Percentiles rank a stretch among this genome's conserved stretches.
Evolutionary conservation across 257 asterid genomes (phyloP).

Genomic region (Linaria vulgaris): DNA sequence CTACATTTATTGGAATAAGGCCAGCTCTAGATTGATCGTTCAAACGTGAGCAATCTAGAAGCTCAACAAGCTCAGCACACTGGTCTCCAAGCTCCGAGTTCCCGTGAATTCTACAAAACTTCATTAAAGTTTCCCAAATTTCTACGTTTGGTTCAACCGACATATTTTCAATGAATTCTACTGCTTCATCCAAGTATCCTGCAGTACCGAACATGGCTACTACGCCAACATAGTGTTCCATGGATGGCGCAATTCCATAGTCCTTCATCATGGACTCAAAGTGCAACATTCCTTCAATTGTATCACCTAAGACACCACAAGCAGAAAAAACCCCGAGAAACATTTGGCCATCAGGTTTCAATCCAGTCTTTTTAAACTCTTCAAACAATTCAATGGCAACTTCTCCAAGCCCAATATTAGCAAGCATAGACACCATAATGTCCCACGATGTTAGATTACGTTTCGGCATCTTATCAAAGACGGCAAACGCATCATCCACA

Average conservation of each 20-base stretch:
- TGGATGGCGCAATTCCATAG: no score
- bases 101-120: conserved; percentile 74
- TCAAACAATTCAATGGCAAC: conserved; percentile 61
- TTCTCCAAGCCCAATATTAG: conserved; percentile 65
- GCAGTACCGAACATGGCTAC: conserved; percentile 73
- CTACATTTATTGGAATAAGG: conserved; percentile 49
- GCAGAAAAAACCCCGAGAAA: no score
- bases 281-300: no score
- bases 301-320: no score
- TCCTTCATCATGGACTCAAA: no score
- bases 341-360: no score
- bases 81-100: conserved; percentile 69
- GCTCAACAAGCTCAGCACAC: conserved; percentile 61
- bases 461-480: conserved; percentile 56
- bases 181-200: conserved; percentile 75
- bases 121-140: no score
- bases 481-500: conserved; percentile 56
- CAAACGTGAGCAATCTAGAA: conserved; percentile 57
- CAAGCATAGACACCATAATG: conserved; percentile 69
- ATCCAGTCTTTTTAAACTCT: conserved; percentile 67
- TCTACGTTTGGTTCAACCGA: conserved; percentile 57
- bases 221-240: no score
- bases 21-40: conserved; percentile 70
- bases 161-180: conserved; percentile 72
- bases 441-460: conserved; percentile 68